Evolutionary conservation across 2,329 filamentous ascomycete species (phyloP).

Genomic region (Chaetomium globosum): DNA sequence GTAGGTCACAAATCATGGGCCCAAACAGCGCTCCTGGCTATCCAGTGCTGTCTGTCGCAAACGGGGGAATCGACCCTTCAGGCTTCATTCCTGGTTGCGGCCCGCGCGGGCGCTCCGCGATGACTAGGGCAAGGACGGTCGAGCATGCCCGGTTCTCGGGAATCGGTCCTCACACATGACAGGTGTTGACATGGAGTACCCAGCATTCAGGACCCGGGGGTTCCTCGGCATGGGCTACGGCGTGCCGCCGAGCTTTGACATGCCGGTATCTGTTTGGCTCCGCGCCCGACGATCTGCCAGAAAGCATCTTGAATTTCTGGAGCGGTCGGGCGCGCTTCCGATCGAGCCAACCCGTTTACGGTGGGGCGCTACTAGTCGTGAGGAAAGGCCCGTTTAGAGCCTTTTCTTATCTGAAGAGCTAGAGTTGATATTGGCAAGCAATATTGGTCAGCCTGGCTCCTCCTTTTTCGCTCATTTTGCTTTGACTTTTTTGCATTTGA

Average conservation of each 20-base stretch:
- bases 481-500: not conserved
- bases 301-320: not conserved
- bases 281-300: no score
- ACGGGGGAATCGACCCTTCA: not conserved
- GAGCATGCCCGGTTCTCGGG: not conserved
- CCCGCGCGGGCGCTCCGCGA: conserved; percentile 9
- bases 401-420: not conserved
- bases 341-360: not conserved
- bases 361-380: no score
- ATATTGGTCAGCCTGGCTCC: not conserved
- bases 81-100: not conserved
- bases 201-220: not conserved
- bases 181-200: not conserved
- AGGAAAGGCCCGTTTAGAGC: not conserved
- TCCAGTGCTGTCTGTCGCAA: not conserved
- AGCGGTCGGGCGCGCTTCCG: not conserved
- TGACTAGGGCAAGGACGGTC: not conserved
- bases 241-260: not conserved
- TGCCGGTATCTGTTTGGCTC: no score
- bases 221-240: not conserved
- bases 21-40: not conserved
- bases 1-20: not conserved
- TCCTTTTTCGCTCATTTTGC: not conserved
- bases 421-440: not conserved
- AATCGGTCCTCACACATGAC: not conserved